Conservation (phyloP, 2,329 filamentous ascomycete genomes). For the Fusarium liriodendri region DNA sequence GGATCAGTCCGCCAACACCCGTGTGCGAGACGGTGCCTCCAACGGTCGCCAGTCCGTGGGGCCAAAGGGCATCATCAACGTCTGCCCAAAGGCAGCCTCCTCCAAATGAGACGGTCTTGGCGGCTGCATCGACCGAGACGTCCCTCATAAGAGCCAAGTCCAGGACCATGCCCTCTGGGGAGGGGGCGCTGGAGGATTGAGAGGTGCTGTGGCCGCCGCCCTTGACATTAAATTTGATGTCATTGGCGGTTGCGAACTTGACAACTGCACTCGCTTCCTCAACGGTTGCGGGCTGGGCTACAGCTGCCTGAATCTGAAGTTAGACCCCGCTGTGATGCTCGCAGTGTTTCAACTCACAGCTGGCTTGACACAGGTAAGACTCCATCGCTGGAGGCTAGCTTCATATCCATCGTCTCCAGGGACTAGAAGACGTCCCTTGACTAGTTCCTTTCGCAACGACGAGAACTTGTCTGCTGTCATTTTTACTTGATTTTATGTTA, state of each 20-base stretch:
- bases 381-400: constrained; percentile 52
- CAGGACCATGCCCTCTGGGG: constrained; percentile 65
- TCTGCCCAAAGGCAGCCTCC: constrained; percentile 66
- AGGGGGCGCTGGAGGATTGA: constrained; percentile 55
- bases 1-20: constrained; percentile 68
- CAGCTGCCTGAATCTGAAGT: constrained; percentile 51
- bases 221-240: constrained; percentile 63
- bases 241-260: constrained; percentile 55
- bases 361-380: constrained; percentile 50
- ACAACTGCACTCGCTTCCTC: constrained; percentile 56
- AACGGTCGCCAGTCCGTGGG: constrained; percentile 66
- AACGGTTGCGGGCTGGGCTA: constrained; percentile 54
- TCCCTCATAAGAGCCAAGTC: constrained; percentile 63
- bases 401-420: constrained; percentile 49
- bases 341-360: constrained; percentile 36
- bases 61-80: constrained; percentile 62
- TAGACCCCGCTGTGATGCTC: not conserved
- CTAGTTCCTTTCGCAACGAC: constrained; percentile 31
- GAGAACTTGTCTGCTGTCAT: constrained; percentile 34
- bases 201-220: constrained; percentile 68
- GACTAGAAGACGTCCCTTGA: constrained; percentile 45
- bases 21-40: constrained; percentile 73
- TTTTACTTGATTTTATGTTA: not conserved
- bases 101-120: constrained; percentile 59
- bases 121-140: constrained; percentile 59